Evolutionary conservation across 2,329 filamentous ascomycete genomes (phyloP), one percentile per base, ranked within the genome.

Genomic region (Xylaria sp.): DNA sequence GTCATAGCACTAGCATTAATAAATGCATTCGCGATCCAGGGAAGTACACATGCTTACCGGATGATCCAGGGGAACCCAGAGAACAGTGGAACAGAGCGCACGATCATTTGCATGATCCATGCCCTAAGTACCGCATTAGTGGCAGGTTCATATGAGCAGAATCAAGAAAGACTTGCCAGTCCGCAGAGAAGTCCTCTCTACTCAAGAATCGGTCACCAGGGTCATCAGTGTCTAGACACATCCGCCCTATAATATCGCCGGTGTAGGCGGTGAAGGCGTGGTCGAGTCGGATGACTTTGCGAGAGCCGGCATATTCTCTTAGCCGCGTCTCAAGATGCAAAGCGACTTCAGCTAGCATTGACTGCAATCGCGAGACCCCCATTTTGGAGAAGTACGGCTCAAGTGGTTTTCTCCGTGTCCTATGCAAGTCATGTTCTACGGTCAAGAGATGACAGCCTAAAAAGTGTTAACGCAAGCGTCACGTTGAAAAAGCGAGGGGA

Each of bases 11-110:
- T 4, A 60, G 51, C 4, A 40, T 17, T 17, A 35, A 11, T n/a
- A 40, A n/a, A 12, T 28, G 46, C 31, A 11, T n/a, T 4, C 23
- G 6, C 7, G 28, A 7, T 38, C 31, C 37, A 45, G 33, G 4
- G n/a, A 33, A n/a, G 3, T 12, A 31, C 15, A n/a, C 17, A 49
- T 46, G 6, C 40, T 60, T 60, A 68, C 66, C 60, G 28, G 55
- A 69, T 64, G 57, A 69, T 63, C 55, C 56, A 65, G 11, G 68
- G 68, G 28, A 69, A 69, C 8, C 47, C 64, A 5, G 68, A 69
- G 47, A 69, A 67, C 4, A 70, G 54, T 1, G 68, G 69, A 25
- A 70, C 67, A n/a, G 67, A 70, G 14, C 65, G 65, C n/a, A 70
- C 59, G 37, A 71, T 58, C 19, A 64, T 64, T 11, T 69, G 59